phyloP scores from a whole-genome alignment of 208 protist species.

The Acanthamoeba culbertsoni region DNA sequence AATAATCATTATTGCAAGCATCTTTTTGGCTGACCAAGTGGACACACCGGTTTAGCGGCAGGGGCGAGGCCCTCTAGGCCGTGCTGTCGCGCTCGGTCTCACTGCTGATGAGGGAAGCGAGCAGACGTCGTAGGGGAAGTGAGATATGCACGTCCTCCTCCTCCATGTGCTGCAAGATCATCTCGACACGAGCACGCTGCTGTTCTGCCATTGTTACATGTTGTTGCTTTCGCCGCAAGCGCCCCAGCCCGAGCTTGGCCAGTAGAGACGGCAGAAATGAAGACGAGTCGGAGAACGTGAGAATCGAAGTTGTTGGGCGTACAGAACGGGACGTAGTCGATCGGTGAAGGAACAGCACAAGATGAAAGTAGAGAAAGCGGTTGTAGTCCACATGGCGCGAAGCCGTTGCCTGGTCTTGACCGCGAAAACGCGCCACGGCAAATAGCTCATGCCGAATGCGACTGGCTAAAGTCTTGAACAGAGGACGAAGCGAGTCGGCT shows the following conservation, averaged over 20 bases:
- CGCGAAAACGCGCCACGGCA: background rate
- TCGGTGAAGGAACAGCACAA: background rate
- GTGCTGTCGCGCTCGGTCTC: background rate
- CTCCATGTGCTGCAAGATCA: background rate
- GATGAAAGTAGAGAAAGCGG: conserved; percentile 5
- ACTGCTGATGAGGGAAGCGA: background rate
- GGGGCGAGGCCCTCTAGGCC: too few species aligned
- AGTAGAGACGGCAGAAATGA: background rate
- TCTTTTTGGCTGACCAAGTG: too few species aligned
- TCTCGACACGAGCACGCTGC: background rate
- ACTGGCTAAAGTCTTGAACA: background rate
- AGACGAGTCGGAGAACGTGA: background rate
- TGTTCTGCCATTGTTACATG: background rate
- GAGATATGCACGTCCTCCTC: background rate
- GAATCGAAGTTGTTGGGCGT: background rate
- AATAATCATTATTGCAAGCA: too few species aligned
- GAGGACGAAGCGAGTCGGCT: background rate
- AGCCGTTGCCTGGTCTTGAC: background rate
- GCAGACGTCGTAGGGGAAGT: background rate
- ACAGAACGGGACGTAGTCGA: background rate
- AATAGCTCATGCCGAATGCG: background rate
- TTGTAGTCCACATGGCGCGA: background rate
- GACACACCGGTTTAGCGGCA: too few species aligned
- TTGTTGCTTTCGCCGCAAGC: background rate
- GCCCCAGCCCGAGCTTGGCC: background rate